A percentile compares a stretch with the other conserved stretches of the same genome.
Evolutionary conservation across 495 filamentous ascomycete species (phyloP).

Genomic region (Apodospora peruviana): DNA sequence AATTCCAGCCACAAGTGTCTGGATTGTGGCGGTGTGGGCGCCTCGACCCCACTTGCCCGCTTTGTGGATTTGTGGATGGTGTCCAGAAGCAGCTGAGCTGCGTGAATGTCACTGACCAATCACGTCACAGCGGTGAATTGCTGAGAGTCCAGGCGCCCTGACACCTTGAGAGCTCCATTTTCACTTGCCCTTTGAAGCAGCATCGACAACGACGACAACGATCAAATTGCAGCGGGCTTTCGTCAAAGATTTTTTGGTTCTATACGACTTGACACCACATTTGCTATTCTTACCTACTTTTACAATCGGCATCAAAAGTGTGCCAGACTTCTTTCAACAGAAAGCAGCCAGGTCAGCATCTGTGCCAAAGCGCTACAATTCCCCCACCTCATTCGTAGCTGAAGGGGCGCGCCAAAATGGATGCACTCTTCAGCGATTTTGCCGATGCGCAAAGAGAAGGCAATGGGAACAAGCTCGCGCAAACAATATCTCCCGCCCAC

Average conservation of each 20-base stretch:
- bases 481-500: conserved; percentile 62
- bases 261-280: no score
- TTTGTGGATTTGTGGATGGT: no score
- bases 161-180: neutral
- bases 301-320: no score
- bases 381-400: no score
- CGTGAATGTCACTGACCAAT: neutral
- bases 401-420: no score
- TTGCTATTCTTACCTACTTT: no score
- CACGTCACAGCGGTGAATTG: no score
- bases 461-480: conserved; percentile 62
- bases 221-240: no score
- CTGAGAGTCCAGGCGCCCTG: no score
- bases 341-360: neutral
- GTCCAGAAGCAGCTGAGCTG: no score
- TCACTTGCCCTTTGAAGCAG: neutral
- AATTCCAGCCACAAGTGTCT: neutral
- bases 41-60: neutral
- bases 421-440: conserved; percentile 51
- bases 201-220: neutral
- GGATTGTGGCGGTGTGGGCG: conserved; percentile 19
- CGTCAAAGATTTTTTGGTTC: no score
- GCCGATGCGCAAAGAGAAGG: conserved; percentile 45
- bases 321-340: neutral
- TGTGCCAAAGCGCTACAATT: no score